Evolutionary conservation across 2,329 filamentous ascomycete genomes (phyloP).

Genomic region (Trematosphaeria pertusa): DNA sequence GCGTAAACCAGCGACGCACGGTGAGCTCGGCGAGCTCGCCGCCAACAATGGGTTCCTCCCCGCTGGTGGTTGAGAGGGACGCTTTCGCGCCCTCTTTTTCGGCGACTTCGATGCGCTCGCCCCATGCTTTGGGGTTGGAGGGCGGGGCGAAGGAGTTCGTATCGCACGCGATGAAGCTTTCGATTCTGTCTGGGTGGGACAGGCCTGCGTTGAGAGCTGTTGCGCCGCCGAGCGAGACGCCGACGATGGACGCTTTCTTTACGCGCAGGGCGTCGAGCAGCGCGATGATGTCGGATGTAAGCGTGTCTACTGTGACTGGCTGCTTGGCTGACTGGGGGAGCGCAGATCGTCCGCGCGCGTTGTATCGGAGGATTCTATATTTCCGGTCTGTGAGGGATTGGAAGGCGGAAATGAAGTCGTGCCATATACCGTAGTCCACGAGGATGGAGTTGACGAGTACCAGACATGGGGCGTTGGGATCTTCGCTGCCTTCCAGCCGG

Average conservation of each 20-base stretch:
- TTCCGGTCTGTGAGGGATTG: slow-evolving; percentile 61
- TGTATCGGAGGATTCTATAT: slow-evolving; percentile 78
- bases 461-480: slow-evolving; percentile 72
- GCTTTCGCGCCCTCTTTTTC: slow-evolving; percentile 58
- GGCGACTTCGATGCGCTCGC: slow-evolving; percentile 73
- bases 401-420: slow-evolving; percentile 71
- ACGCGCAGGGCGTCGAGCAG: slow-evolving; percentile 75
- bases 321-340: slow-evolving; percentile 49
- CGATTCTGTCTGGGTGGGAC: slow-evolving; percentile 65
- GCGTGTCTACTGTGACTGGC: slow-evolving; percentile 64
- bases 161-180: slow-evolving; percentile 74
- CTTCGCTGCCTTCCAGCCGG: slow-evolving; percentile 74
- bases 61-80: slow-evolving; percentile 13
- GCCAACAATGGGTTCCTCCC: slow-evolving; percentile 64
- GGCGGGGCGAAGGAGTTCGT: slow-evolving; percentile 76
- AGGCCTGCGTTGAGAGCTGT: slow-evolving; percentile 78
- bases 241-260: slow-evolving; percentile 70
- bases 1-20: slow-evolving; percentile 76
- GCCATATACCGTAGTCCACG: slow-evolving; percentile 82
- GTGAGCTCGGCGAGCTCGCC: slow-evolving; percentile 72
- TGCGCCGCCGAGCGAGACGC: slow-evolving; percentile 82
- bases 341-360: slow-evolving; percentile 72
- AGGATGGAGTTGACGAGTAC: slow-evolving; percentile 83
- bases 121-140: slow-evolving; percentile 80
- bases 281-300: slow-evolving; percentile 71